Conservation (phyloP, 306 rosid species). For the Prunus mira region DNA sequence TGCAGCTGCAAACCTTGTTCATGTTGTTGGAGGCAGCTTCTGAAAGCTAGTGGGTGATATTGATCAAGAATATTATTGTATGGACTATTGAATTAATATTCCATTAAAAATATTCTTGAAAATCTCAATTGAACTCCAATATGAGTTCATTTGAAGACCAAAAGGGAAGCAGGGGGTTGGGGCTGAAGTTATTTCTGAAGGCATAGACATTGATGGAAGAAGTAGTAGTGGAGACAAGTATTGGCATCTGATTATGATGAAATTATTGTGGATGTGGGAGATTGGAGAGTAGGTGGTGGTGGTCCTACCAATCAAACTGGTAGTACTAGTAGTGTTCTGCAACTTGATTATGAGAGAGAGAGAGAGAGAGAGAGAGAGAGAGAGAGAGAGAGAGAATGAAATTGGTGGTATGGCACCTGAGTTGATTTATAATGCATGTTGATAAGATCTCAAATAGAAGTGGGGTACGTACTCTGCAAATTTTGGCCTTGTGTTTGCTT, state of each 20-base stretch:
- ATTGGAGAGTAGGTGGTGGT: background rate
- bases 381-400: no score
- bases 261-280: slow-evolving; percentile 1
- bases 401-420: background rate
- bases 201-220: background rate
- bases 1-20: background rate
- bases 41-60: background rate
- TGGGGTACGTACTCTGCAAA: background rate
- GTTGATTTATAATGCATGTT: background rate
- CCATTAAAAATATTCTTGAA: background rate
- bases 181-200: background rate
- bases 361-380: no score
- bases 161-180: background rate
- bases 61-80: background rate
- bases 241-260: background rate
- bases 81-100: background rate
- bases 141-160: background rate
- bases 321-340: background rate
- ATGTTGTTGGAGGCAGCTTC: background rate
- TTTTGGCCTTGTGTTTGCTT: no score
- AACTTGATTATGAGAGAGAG: no score
- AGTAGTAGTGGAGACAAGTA: background rate
- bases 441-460: background rate
- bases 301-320: background rate
- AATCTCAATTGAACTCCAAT: background rate